Evolutionary conservation across 202 grass and related monocot species (phyloP), one percentile per base, ranked within the genome.

Genomic region (Musa balbisiana): DNA sequence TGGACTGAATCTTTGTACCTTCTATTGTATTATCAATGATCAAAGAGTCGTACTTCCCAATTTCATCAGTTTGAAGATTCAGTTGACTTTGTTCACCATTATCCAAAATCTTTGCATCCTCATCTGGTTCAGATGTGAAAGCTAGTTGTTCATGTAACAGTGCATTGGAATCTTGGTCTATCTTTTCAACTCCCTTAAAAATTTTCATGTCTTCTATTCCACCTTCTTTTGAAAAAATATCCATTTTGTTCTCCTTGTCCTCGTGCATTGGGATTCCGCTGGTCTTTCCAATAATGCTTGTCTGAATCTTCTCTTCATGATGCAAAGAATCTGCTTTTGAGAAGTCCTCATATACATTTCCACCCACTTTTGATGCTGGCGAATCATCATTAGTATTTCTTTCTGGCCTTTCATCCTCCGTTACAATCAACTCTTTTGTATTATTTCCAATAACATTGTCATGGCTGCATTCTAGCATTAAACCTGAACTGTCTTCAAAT

Each of bases 401-500:
- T 17, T 83, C 73, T 53, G 71, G 76, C 55, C 75, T 14, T 49
- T 82, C 85, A 2, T 80, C 85, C 72, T 86, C 80, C 81, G 73
- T 79, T 76, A 79, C 50, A 49, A 66, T 51, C 78, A 80, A 78
- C 67, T 59, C 83, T 84, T 80, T 64, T 24, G n/a, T 49, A 22
- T 74, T 51, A 81, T 83, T 15, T 54, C 88, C 76, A 11, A 60
- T 55, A 88, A 56, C 54, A 14, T 3, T 3, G 11, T 81, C 80
- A 73, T 80, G 49, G 54, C 51, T 73, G 60, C 82, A 64, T 64
- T 83, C 82, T 86, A 90, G 56, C 21, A 73, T 58, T 23, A 75
- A 71, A 80, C 87, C 83, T 49, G 84, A 69, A 83, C 67, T 82
- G 87, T 86, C 87, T 85, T 92, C 75, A 75, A 84, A 49, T 59